A percentile compares a stretch with the other conserved stretches of the same genome.
phyloP scores from a whole-genome alignment of 306 rosid species.

The Echinosophora koreensis region DNA sequence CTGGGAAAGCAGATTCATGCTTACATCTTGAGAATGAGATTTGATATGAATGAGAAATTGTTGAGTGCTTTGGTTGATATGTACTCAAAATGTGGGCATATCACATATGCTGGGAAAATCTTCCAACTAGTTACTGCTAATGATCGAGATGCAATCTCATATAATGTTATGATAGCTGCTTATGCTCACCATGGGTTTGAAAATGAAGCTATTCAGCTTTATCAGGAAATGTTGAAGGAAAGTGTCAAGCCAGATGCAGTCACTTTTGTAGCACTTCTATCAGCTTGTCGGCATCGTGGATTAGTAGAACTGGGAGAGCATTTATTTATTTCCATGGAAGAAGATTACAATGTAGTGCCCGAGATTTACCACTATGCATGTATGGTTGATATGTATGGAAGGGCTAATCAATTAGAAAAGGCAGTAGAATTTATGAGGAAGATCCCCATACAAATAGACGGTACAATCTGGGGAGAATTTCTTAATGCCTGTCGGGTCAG shows the following conservation, averaged over 20 bases:
- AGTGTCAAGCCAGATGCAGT: slow-evolving; percentile 67
- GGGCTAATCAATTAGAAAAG: slow-evolving; percentile 70
- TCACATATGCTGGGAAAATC: slow-evolving; percentile 63
- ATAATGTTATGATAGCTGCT: slow-evolving; percentile 82
- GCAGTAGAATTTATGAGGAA: slow-evolving; percentile 62
- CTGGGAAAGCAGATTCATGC: slow-evolving; percentile 84
- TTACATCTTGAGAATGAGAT: slow-evolving; percentile 57
- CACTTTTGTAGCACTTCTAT: slow-evolving; percentile 78
- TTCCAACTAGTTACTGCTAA: slow-evolving; percentile 50
- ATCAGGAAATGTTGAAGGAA: slow-evolving; percentile 64
- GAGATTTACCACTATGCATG: slow-evolving; percentile 81
- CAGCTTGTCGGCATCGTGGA: slow-evolving; percentile 78
- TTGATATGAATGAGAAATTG: slow-evolving; percentile 63
- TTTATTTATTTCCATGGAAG: slow-evolving; percentile 67
- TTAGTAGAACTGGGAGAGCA: slow-evolving; percentile 69
- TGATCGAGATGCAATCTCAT: slow-evolving; percentile 62
- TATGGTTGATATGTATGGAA: slow-evolving; percentile 88
- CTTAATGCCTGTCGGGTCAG: slow-evolving; percentile 73
- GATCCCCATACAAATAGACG: slow-evolving; percentile 65
- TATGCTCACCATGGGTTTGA: slow-evolving; percentile 80
- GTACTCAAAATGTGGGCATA: slow-evolving; percentile 85
- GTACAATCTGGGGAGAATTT: slow-evolving; percentile 74
- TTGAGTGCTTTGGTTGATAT: slow-evolving; percentile 74
- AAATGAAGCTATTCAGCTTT: slow-evolving; percentile 64
- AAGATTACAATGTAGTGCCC: slow-evolving; percentile 59